Percentiles rank a stretch among this genome's conserved stretches.
These are phyloP conservation scores for Nitzschia sp. DNA, from an alignment of 108 stramenopile species.

Conservation along the genomic window DNA sequence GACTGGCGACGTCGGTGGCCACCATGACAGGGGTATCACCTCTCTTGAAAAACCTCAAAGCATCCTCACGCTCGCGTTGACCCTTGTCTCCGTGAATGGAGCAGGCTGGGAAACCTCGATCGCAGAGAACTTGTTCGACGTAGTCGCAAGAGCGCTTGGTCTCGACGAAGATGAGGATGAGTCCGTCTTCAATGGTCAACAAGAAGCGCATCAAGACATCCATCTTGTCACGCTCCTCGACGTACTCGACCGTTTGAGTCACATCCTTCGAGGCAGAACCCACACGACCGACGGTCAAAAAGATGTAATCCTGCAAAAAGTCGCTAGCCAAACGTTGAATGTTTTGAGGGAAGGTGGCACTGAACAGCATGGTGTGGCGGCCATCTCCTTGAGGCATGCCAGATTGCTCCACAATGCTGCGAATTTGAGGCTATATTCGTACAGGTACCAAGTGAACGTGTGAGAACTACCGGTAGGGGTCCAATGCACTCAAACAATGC, in stretches of 20 bases:
- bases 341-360: conserved; percentile 94
- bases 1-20: conserved; percentile 97
- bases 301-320: conserved; percentile 94
- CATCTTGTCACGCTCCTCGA: conserved; percentile 90
- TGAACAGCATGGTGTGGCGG: conserved; percentile 97
- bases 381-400: conserved; percentile 69
- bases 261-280: conserved; percentile 92
- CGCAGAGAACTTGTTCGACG: conserved; percentile 88
- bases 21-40: conserved; percentile 74
- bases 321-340: conserved; percentile 92
- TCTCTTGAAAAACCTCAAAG: conserved; percentile 82
- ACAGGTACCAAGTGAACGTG: too few relatives aligned
- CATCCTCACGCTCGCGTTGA: conserved; percentile 92
- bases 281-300: conserved; percentile 95
- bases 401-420: conserved; percentile 79
- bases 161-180: conserved; percentile 97
- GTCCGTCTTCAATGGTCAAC: conserved; percentile 84
- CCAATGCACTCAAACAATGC: too few relatives aligned
- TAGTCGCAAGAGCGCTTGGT: conserved; percentile 96
- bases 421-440: conserved; percentile 72
- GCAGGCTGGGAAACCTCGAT: conserved; percentile 85
- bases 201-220: conserved; percentile 82
- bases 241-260: conserved; percentile 89
- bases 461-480: too few relatives aligned
- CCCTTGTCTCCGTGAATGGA: conserved; percentile 98